Evolutionary conservation across 225 moss, liverwort and hornwort genomes (phyloP).

Genomic region (Lunularia cruciata): DNA sequence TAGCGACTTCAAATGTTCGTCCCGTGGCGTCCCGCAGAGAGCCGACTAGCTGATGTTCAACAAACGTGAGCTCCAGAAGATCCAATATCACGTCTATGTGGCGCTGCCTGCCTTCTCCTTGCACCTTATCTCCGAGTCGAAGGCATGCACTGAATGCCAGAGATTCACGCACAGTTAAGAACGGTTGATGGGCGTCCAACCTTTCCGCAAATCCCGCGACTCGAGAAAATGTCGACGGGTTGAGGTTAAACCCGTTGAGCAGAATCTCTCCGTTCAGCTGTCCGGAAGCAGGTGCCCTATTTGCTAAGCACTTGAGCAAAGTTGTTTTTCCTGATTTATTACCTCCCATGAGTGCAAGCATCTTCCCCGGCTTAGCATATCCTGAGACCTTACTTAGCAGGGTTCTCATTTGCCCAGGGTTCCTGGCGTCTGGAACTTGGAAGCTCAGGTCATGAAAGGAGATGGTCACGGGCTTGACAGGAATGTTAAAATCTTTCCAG

Average conservation of each 20-base stretch:
- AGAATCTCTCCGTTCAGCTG: constrained; percentile 21
- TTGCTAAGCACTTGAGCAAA: constrained; percentile 30
- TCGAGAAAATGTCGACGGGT: constrained; percentile 20
- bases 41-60: constrained; percentile 26
- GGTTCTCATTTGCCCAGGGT: neutral
- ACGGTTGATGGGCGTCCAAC: constrained; percentile 39
- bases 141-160: constrained; percentile 35
- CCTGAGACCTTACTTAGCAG: constrained; percentile 27
- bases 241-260: constrained; percentile 28
- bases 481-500: constrained; percentile 24
- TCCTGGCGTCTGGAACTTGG: neutral
- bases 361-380: constrained; percentile 25
- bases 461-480: constrained; percentile 30
- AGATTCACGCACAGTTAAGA: constrained; percentile 34
- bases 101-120: neutral
- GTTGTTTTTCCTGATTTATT: constrained; percentile 23
- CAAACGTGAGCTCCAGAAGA: constrained; percentile 19
- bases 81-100: constrained; percentile 34
- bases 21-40: constrained; percentile 29
- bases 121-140: constrained; percentile 23
- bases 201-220: constrained; percentile 32
- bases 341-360: constrained; percentile 36
- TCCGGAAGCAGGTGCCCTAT: constrained; percentile 7
- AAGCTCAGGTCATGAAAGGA: constrained; percentile 32
- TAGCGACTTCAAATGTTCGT: constrained; percentile 23